Percentiles rank a stretch among this genome's conserved stretches.
Evolutionary conservation across 2,329 filamentous ascomycete species (phyloP).

Genomic region (Cercospora brassicicola): DNA sequence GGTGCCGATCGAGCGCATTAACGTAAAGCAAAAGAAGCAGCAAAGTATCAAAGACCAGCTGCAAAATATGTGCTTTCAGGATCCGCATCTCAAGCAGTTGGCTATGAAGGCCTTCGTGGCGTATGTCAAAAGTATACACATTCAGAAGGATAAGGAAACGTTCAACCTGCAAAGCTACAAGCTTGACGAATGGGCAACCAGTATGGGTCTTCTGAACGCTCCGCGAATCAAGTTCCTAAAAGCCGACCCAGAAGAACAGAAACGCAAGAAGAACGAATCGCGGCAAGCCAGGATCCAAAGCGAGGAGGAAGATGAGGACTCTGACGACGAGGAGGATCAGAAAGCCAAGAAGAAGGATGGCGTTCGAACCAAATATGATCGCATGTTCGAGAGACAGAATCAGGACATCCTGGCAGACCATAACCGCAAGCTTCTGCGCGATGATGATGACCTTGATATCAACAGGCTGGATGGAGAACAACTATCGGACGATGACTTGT

Average conservation of each 20-base stretch:
- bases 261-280: constrained; percentile 82
- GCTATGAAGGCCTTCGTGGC: constrained; percentile 95
- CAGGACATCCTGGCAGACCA: constrained; percentile 94
- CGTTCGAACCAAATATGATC: constrained; percentile 91
- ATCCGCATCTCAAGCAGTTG: constrained; percentile 88
- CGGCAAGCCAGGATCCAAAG: constrained; percentile 59
- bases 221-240: constrained; percentile 93
- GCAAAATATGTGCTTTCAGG: constrained; percentile 94
- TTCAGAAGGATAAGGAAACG: constrained; percentile 88
- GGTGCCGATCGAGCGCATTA: constrained; percentile 82
- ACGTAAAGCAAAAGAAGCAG: constrained; percentile 85
- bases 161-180: constrained; percentile 83
- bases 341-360: constrained; percentile 59
- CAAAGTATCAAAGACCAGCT: constrained; percentile 79
- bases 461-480: constrained; percentile 37
- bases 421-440: constrained; percentile 79
- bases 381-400: constrained; percentile 96
- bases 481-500: constrained; percentile 67
- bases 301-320: constrained; percentile 59
- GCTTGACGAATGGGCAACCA: constrained; percentile 80
- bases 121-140: constrained; percentile 78
- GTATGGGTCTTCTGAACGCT: constrained; percentile 83
- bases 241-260: constrained; percentile 83
- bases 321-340: constrained; percentile 51
- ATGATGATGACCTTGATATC: constrained; percentile 50